Percentiles rank a stretch among this genome's conserved stretches.
Conservation (phyloP, 192 early-diverging fungal species). For the Diversispora eburnea region DNA sequence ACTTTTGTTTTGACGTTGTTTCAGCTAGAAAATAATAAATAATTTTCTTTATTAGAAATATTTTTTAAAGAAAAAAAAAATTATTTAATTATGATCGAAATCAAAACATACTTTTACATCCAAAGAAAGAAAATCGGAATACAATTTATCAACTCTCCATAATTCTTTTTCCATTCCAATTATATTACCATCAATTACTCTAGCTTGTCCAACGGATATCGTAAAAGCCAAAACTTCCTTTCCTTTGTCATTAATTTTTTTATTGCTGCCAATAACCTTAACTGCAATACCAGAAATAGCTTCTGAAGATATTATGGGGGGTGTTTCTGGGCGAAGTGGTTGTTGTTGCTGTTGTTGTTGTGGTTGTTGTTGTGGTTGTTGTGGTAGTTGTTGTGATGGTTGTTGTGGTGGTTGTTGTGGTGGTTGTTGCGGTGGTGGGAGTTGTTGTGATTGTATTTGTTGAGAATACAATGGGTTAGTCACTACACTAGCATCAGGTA, state of each 20-base stretch:
- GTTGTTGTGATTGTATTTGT: conserved; percentile 4
- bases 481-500: background rate
- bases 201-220: conserved; percentile 47
- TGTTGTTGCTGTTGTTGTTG: background rate
- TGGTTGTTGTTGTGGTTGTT: too few relatives aligned
- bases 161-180: conserved; percentile 43
- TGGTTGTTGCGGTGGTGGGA: background rate
- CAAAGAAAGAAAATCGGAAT: conserved; percentile 79
- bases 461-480: background rate
- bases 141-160: conserved; percentile 86
- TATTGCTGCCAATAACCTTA: conserved; percentile 47
- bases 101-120: conserved; percentile 65
- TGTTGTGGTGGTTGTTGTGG: conserved; percentile 8
- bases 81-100: background rate
- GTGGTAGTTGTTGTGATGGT: background rate
- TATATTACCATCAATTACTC: conserved; percentile 27
- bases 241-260: conserved; percentile 75
- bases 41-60: conserved; percentile 6
- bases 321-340: background rate
- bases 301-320: background rate
- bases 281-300: conserved; percentile 32
- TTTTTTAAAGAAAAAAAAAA: background rate
- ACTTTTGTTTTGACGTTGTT: conserved; percentile 17
- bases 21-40: background rate
- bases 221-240: conserved; percentile 66